A percentile compares a stretch with the other conserved stretches of the same genome.
phyloP scores from a whole-genome alignment of 73 alveolate species.

The Uronychia binucleata region DNA sequence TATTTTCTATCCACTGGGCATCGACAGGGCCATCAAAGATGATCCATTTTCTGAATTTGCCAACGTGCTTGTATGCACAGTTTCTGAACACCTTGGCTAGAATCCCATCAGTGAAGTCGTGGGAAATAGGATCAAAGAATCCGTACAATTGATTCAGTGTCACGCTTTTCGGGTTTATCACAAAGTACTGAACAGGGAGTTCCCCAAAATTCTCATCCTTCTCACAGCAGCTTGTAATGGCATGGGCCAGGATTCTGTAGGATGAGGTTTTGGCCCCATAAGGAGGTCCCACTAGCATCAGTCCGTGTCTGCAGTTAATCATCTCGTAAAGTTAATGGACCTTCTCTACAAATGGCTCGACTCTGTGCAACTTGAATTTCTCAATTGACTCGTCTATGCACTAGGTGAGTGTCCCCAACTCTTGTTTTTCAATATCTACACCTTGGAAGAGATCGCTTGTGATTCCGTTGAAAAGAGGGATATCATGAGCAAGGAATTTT shows the following conservation, averaged over 20 bases:
- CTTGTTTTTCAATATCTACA: constrained; percentile 72
- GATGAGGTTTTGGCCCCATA: constrained; percentile 90
- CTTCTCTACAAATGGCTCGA: constrained; percentile 71
- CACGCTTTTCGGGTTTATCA: constrained; percentile 72
- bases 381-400: constrained; percentile 59
- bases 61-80: constrained; percentile 69
- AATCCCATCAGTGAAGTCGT: constrained; percentile 79
- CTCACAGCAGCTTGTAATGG: constrained; percentile 64
- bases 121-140: constrained; percentile 67
- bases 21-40: constrained; percentile 98
- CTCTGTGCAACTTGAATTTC: constrained; percentile 69
- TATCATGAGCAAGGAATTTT: constrained; percentile 89
- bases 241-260: constrained; percentile 77
- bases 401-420: constrained; percentile 76
- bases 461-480: constrained; percentile 83
- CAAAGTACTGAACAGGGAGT: constrained; percentile 62
- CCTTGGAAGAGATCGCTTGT: constrained; percentile 90
- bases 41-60: constrained; percentile 87
- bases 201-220: constrained; percentile 55
- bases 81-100: constrained; percentile 44
- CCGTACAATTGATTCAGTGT: constrained; percentile 71
- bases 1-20: constrained; percentile 96
- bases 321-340: constrained; percentile 87
- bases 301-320: constrained; percentile 91
- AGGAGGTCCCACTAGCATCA: constrained; percentile 93